Percentiles rank a stretch among this genome's conserved stretches.
These are phyloP conservation scores for Metarhizium rileyi DNA, from an alignment of 2,329 filamentous ascomycete genomes.

Conservation along the genomic window DNA sequence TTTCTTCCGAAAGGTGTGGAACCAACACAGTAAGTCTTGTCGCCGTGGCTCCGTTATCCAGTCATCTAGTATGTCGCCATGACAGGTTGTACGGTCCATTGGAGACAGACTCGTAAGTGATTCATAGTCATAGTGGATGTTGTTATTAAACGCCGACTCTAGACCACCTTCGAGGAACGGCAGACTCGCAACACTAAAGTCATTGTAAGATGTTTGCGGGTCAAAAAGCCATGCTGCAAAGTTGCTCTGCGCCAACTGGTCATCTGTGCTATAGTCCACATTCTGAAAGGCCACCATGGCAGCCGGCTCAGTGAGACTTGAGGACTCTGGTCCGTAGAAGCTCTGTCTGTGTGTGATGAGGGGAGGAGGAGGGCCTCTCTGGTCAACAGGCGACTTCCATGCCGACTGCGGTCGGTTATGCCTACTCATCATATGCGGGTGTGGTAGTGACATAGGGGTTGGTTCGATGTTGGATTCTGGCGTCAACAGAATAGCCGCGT, in stretches of 20 bases:
- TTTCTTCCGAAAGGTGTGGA: slow-evolving; percentile 33
- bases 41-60: slow-evolving; percentile 34
- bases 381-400: slow-evolving; percentile 23
- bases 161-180: slow-evolving; percentile 40
- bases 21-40: slow-evolving; percentile 33
- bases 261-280: slow-evolving; percentile 19
- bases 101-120: slow-evolving; percentile 38
- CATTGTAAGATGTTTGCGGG: slow-evolving; percentile 29
- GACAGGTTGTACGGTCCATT: slow-evolving; percentile 31
- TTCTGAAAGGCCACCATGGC: slow-evolving; percentile 20
- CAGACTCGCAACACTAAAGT: slow-evolving; percentile 31
- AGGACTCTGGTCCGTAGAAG: slow-evolving; percentile 25
- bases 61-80: slow-evolving; percentile 31
- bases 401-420: slow-evolving; percentile 11
- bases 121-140: slow-evolving; percentile 41
- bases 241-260: slow-evolving; percentile 29
- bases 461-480: slow-evolving; percentile 27
- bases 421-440: slow-evolving; percentile 2
- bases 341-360: slow-evolving; percentile 28
- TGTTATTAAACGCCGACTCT: slow-evolving; percentile 41
- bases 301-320: slow-evolving; percentile 21
- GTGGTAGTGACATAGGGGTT: slow-evolving; percentile 16
- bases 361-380: slow-evolving; percentile 18
- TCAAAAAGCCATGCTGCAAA: slow-evolving; percentile 45
- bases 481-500: slow-evolving; percentile 35